Conservation (phyloP, 257 asterid species). For the Paraleonurus japonicus region DNA sequence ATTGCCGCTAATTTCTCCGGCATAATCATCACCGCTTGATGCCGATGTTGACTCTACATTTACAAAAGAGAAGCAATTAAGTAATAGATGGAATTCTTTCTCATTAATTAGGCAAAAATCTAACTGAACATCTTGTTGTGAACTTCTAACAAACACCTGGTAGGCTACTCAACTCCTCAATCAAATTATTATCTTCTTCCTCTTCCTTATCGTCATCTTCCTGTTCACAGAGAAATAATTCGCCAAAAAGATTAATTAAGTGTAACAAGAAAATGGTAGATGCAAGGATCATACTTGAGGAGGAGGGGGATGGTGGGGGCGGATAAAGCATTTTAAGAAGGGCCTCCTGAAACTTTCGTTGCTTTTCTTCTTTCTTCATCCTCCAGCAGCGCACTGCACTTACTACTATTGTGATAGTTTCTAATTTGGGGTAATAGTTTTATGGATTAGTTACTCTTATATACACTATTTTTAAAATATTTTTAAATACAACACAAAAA, state of each 20-base stretch:
- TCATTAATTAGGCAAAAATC: background rate
- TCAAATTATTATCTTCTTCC: constrained; percentile 16
- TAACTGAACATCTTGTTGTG: background rate
- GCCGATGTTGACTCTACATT: constrained; percentile 43
- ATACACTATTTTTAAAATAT: no score
- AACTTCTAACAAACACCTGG: constrained; percentile 44
- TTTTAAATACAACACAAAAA: no score
- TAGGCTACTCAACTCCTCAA: constrained; percentile 23
- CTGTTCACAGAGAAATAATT: constrained; percentile 3
- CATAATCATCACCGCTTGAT: constrained; percentile 23
- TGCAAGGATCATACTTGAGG: constrained; percentile 21
- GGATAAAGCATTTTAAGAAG: constrained; percentile 73
- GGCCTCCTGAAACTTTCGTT: constrained; percentile 52
- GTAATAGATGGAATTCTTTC: background rate
- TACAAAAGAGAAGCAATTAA: background rate
- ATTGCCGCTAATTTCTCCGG: constrained; percentile 18
- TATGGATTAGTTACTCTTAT: no score
- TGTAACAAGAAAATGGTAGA: background rate
- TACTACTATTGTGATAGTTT: no score
- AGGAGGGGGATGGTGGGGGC: constrained; percentile 52
- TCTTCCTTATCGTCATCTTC: no score
- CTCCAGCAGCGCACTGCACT: no score
- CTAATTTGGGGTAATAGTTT: no score
- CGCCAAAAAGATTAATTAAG: background rate
- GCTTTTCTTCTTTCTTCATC: constrained; percentile 53